Conservation (phyloP, 352 stramenopile species). For the Globisporangium radiosum region DNA sequence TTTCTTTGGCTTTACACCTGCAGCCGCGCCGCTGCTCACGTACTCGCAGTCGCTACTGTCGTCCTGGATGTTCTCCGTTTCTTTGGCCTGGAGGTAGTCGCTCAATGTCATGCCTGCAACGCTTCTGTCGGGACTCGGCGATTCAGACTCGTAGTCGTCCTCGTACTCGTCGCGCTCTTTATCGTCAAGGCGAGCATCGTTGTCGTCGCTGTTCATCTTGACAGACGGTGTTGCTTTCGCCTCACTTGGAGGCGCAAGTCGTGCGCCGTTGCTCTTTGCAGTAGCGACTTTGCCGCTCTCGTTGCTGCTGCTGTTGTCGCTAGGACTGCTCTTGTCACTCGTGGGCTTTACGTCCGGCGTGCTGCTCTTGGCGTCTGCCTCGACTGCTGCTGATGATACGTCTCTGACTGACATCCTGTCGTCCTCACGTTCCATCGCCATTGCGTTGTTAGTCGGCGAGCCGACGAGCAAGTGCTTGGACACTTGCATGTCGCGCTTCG, state of each 20-base stretch:
- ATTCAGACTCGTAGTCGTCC: slow-evolving; percentile 44
- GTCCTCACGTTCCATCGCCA: slow-evolving; percentile 32
- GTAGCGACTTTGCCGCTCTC: too few relatives aligned
- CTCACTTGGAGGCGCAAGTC: background rate
- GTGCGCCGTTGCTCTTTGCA: too few relatives aligned
- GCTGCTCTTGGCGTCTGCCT: background rate
- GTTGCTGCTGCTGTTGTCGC: background rate
- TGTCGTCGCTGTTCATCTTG: background rate
- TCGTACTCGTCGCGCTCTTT: slow-evolving; percentile 19
- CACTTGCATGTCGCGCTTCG: slow-evolving; percentile 13
- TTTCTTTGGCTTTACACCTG: slow-evolving; percentile 4
- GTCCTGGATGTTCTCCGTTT: slow-evolving; percentile 5
- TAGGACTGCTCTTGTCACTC: slow-evolving; percentile 7
- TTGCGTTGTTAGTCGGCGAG: slow-evolving; percentile 38
- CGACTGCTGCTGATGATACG: too few relatives aligned
- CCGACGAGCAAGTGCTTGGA: slow-evolving; percentile 56
- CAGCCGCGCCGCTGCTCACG: background rate
- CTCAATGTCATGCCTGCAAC: slow-evolving; percentile 45
- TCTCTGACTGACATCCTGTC: background rate
- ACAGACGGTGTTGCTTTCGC: background rate
- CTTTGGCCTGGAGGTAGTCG: slow-evolving; percentile 43
- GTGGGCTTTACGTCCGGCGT: background rate
- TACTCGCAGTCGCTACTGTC: background rate
- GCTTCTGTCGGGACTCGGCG: slow-evolving; percentile 16
- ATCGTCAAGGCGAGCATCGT: background rate